Percentiles rank a stretch among this genome's conserved stretches.
These are phyloP conservation scores for Alliaria petiolata DNA, from an alignment of 345 rosid species.

Conservation along the genomic window DNA sequence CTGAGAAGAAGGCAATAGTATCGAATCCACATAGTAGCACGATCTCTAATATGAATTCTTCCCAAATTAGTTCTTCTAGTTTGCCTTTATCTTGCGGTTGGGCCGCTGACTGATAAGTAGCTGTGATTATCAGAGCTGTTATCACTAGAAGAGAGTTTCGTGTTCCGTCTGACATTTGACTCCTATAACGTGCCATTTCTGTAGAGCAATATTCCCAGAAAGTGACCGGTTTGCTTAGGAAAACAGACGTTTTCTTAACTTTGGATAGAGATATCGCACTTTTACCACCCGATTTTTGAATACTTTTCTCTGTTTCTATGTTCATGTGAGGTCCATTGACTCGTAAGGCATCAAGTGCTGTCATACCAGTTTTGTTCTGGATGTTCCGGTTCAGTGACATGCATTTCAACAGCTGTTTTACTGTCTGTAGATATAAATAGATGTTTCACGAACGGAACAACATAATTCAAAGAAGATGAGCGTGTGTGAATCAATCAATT, in stretches of 20 bases:
- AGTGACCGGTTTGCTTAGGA: neutral
- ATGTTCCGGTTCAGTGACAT: neutral
- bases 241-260: neutral
- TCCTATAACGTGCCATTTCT: neutral
- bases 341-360: neutral
- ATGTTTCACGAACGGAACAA: neutral
- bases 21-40: neutral
- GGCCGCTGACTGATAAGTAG: neutral
- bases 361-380: neutral
- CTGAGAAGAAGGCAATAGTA: neutral
- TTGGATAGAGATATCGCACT: neutral
- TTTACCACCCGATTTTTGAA: neutral
- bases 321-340: neutral
- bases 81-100: neutral
- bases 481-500: too few species aligned
- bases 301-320: neutral
- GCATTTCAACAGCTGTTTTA: neutral
- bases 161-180: neutral
- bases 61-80: too few species aligned
- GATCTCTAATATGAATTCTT: too few species aligned
- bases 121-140: slow-evolving; percentile 12
- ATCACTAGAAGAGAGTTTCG: slow-evolving; percentile 27
- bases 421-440: slow-evolving; percentile 10
- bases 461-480: too few species aligned
- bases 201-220: neutral